Base-by-base conservation (phyloP, 768 basidiomycete species). In the Tephrocybe sp. region DNA sequence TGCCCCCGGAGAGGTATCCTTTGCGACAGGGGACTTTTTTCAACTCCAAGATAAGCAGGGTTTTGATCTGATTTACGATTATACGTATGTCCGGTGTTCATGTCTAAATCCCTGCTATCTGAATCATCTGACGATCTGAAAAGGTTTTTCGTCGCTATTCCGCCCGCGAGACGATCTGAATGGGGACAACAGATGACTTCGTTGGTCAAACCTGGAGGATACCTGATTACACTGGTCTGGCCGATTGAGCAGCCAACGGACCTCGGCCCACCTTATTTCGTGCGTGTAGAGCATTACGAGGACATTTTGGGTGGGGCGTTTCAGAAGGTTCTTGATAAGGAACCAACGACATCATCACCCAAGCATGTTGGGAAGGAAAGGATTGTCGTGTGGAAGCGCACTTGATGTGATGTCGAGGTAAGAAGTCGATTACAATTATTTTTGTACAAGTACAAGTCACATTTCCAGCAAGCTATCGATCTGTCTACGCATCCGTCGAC, bases 91-190 rank as follows among this genome's bases (percentile, higher is more conserved):
- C 19, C 33, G 31, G 15, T 8, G 27, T n/a, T 13, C 29, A 24
- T 25, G 3, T 22, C n/a, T 13, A 16, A 53, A 29, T 22, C 24
- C 23, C 36, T 30, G 11, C 15, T 41, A 2, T 4, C 11, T n/a
- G n/a, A n/a, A 24, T 30, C 42, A 13, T 13, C 18, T 18, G 12
- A 8, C 25, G 25, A 5, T 31, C 16, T 18, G 10, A 30, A 24
- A 25, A 85, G 83, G 1, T 87, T 88, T 68, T 88, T 90, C 62
- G 83, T 83, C 36, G 86, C 88, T 1, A 79, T 90, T 18, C 80
- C 79, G 0, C 86, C 83, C 0, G 50, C 64, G 2, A 68, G 62
- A 30, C 74, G 87, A 10, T 37, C 54, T 2, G 73, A 73, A 15
- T 88, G 85, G 86, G 87, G 77, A 0, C 54, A 58, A 12, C 72